Conservation (phyloP, 345 rosid genomes). For the Crucihimalaya himalaica region DNA sequence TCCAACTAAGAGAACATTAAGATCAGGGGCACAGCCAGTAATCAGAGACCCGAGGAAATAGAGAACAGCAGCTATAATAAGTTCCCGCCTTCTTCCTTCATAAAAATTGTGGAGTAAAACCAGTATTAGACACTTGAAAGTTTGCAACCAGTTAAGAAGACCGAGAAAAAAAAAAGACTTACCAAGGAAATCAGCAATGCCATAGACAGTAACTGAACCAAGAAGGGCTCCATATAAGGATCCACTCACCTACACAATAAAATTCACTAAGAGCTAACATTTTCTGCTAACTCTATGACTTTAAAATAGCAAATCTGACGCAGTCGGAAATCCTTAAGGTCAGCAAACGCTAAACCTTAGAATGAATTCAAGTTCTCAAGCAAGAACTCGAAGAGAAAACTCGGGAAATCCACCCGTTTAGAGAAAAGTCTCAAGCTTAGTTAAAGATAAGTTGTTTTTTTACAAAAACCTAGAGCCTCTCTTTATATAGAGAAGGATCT, state of each 20-base stretch:
- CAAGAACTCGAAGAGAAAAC: not conserved
- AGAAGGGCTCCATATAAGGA: conserved; percentile 96
- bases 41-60: conserved; percentile 61
- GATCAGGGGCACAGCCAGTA: conserved; percentile 71
- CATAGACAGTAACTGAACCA: conserved; percentile 83
- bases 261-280: conserved; percentile 7
- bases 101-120: conserved; percentile 16
- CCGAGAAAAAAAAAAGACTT: conserved; percentile 28
- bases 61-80: conserved; percentile 64
- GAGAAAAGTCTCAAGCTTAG: no score
- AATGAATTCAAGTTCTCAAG: not conserved
- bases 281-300: conserved; percentile 11
- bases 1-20: conserved; percentile 71
- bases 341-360: not conserved
- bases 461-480: no score
- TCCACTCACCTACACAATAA: conserved; percentile 77
- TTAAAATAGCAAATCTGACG: not conserved
- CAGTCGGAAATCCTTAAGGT: not conserved
- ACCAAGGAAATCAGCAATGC: conserved; percentile 91
- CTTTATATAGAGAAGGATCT: no score
- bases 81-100: conserved; percentile 86
- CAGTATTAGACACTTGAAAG: conserved; percentile 14
- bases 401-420: not conserved
- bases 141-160: not conserved
- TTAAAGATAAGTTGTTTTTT: no score